Conservation (phyloP, 1,284 basidiomycete genomes). For the Ustanciosporium gigantosporum region DNA sequence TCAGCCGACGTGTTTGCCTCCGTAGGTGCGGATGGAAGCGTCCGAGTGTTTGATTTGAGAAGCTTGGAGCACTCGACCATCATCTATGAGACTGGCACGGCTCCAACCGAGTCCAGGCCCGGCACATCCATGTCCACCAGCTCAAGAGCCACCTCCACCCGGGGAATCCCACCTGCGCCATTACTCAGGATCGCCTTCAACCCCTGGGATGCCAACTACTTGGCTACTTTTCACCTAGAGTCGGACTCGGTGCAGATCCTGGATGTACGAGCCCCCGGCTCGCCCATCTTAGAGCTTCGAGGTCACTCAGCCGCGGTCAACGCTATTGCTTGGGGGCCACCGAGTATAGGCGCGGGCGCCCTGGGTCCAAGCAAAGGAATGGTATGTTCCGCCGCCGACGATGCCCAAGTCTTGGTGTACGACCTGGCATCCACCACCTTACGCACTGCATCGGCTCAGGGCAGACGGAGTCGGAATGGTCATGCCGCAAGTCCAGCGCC, state of each 20-base stretch:
- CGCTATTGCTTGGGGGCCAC: conserved; percentile 59
- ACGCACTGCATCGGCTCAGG: conserved; percentile 56
- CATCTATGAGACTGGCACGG: conserved; percentile 74
- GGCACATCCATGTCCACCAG: conserved; percentile 41
- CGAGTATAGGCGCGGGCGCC: conserved; percentile 38
- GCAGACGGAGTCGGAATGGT: conserved; percentile 54
- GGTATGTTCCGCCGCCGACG: conserved; percentile 59
- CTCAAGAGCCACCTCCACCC: conserved; percentile 22
- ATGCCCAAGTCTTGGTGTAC: conserved; percentile 58
- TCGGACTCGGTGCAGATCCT: conserved; percentile 58
- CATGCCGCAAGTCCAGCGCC: conserved; percentile 44
- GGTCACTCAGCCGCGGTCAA: conserved; percentile 57
- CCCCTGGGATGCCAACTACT: conserved; percentile 61
- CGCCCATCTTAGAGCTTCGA: conserved; percentile 57
- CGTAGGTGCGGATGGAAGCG: conserved; percentile 93
- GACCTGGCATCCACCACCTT: conserved; percentile 57
- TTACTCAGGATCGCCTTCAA: conserved; percentile 60
- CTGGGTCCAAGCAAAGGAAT: conserved; percentile 57
- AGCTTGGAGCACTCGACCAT: conserved; percentile 98
- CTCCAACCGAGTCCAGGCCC: conserved; percentile 38
- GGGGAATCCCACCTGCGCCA: conserved; percentile 31
- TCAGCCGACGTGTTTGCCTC: conserved; percentile 97
- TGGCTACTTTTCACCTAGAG: conserved; percentile 60
- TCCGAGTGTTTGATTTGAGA: conserved; percentile 94
- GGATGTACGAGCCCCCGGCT: conserved; percentile 59